These are phyloP conservation scores for Phytophthora pluvialis DNA, from an alignment of 352 stramenopile species.

Conservation along the genomic window DNA sequence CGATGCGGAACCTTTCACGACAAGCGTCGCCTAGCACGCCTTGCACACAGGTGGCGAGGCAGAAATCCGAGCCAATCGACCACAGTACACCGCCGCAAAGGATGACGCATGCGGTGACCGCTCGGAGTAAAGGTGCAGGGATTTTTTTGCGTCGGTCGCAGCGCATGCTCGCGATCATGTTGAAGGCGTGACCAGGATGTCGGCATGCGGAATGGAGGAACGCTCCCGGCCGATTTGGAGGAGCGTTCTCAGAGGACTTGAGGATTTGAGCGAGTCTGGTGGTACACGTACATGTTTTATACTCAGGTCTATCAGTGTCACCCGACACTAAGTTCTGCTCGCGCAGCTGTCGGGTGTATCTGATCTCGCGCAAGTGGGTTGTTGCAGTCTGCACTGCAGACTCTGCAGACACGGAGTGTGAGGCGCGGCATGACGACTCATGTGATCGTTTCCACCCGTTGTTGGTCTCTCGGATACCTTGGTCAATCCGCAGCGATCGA, in stretches of 20 bases:
- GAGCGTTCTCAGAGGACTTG: neutral
- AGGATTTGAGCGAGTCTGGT: slow-evolving; percentile 10
- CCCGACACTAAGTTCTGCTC: neutral
- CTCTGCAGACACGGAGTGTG: too few species aligned
- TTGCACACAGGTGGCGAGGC: slow-evolving; percentile 22
- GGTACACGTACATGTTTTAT: too few species aligned
- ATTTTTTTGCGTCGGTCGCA: slow-evolving; percentile 3
- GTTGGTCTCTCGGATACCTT: too few species aligned
- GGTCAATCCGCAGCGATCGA: neutral
- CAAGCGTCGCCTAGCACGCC: too few species aligned
- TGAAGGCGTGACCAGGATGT: slow-evolving; percentile 25
- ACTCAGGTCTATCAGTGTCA: too few species aligned
- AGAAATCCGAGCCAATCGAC: slow-evolving; percentile 25
- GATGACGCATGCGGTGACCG: neutral
- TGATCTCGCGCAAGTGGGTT: neutral
- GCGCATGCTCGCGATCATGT: neutral
- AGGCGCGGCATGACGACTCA: too few species aligned
- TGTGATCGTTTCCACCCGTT: too few species aligned
- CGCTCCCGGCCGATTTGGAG: neutral
- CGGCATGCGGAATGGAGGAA: slow-evolving; percentile 13
- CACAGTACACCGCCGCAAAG: too few species aligned
- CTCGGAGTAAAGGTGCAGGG: slow-evolving; percentile 6
- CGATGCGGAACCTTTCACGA: too few species aligned
- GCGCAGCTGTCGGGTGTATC: neutral
- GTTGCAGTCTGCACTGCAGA: neutral